phyloP scores from a whole-genome alignment of 805 yeast species.

The Saccharomycopsis amapae region DNA sequence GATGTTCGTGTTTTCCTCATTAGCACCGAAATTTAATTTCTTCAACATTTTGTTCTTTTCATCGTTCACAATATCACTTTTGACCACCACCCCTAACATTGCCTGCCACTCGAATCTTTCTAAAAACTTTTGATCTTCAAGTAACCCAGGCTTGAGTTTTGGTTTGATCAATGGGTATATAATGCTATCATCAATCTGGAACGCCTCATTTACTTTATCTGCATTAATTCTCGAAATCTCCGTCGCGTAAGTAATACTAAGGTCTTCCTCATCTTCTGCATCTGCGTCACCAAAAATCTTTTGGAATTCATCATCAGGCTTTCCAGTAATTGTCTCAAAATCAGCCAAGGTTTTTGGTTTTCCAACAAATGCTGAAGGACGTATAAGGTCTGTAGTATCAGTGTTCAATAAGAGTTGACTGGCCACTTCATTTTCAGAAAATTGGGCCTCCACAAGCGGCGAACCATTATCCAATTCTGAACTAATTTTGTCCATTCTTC shows the following conservation, averaged over 20 bases:
- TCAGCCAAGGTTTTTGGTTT: neutral
- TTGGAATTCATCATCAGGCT: conserved; percentile 18
- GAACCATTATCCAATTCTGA: too few species aligned
- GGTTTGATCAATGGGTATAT: conserved; percentile 23
- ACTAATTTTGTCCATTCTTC: conserved; percentile 1
- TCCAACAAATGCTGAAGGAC: too few species aligned
- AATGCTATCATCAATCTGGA: conserved; percentile 40
- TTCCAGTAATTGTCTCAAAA: neutral
- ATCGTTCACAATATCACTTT: conserved; percentile 89
- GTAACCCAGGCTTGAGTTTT: conserved; percentile 22
- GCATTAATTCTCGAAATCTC: conserved; percentile 34
- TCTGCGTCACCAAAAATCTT: conserved; percentile 25
- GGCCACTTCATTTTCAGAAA: too few species aligned
- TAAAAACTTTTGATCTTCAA: conserved; percentile 36
- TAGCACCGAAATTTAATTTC: conserved; percentile 11
- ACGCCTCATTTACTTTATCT: conserved; percentile 33
- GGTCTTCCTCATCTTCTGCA: conserved; percentile 29
- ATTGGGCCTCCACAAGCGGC: too few species aligned
- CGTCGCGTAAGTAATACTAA: conserved; percentile 19
- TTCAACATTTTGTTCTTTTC: conserved; percentile 71
- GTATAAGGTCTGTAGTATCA: too few species aligned
- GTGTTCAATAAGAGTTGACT: too few species aligned
- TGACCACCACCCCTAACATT: conserved; percentile 81
- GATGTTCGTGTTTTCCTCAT: conserved; percentile 13
- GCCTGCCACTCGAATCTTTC: conserved; percentile 95